These are phyloP conservation scores for Astragalus membranaceus DNA, from an alignment of 306 rosid species.

Conservation along the genomic window DNA sequence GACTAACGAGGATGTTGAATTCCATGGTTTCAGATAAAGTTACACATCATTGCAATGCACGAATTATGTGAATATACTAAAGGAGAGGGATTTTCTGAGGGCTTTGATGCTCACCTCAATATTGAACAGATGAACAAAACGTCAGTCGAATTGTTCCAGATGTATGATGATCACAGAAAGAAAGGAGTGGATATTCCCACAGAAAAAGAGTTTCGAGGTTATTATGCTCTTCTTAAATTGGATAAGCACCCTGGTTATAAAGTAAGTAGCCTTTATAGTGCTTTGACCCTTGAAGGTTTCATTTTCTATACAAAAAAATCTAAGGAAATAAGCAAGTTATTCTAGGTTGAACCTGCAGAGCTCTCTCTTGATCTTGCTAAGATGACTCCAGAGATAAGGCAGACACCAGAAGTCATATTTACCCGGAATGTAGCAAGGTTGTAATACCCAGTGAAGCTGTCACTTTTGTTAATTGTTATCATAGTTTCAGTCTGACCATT, in stretches of 20 bases:
- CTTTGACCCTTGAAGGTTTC: conserved; percentile 27
- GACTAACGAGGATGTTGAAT: conserved; percentile 31
- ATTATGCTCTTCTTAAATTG: conserved; percentile 97
- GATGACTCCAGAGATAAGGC: conserved; percentile 95
- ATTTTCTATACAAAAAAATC: conserved; percentile 15
- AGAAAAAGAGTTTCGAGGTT: conserved; percentile 92
- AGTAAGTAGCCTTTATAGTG: conserved; percentile 46
- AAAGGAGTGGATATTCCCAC: conserved; percentile 65
- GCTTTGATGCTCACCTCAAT: conserved; percentile 98
- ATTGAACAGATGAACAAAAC: conserved; percentile 99
- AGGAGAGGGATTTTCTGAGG: conserved; percentile 98
- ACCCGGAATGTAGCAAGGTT: conserved; percentile 96
- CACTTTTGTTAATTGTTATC: background rate
- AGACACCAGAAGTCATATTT: conserved; percentile 82
- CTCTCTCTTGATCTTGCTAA: conserved; percentile 98
- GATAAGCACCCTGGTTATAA: conserved; percentile 99
- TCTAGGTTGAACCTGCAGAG: conserved; percentile 99
- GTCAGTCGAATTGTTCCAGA: conserved; percentile 88
- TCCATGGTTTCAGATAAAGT: conserved; percentile 66
- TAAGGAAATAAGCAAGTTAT: conserved; percentile 34
- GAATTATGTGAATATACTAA: conserved; percentile 90
- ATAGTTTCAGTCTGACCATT: conserved; percentile 22
- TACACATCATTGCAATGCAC: conserved; percentile 94
- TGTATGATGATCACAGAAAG: conserved; percentile 98
- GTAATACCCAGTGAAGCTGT: conserved; percentile 14